phyloP scores from a whole-genome alignment of 2,329 filamentous ascomycete species.

The Verticillium albo-atrum region DNA sequence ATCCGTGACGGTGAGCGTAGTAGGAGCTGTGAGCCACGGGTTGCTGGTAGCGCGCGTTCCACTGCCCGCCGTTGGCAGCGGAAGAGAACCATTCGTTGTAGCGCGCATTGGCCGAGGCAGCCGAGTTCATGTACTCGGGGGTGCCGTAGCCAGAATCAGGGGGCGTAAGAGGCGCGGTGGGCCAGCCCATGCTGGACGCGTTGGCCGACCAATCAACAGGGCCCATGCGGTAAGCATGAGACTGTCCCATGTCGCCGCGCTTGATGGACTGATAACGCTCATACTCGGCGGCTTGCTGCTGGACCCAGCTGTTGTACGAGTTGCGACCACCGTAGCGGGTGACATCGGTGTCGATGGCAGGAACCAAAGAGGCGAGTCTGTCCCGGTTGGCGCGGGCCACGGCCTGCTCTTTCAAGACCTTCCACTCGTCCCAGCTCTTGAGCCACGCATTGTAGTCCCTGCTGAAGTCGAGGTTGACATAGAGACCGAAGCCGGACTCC shows the following conservation, averaged over 20 bases:
- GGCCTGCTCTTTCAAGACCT: conserved; percentile 48
- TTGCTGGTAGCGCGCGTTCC: conserved; percentile 39
- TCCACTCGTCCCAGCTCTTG: conserved; percentile 56
- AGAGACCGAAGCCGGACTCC: conserved; percentile 78
- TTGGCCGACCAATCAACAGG: conserved; percentile 9
- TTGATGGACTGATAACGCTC: conserved; percentile 44
- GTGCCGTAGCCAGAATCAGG: conserved; percentile 60
- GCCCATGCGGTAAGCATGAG: conserved; percentile 30
- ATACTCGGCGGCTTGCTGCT: conserved; percentile 52
- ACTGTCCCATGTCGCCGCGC: conserved; percentile 26
- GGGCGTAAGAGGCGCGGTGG: conserved; percentile 46
- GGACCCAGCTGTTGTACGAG: conserved; percentile 42
- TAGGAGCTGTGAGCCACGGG: conserved; percentile 28
- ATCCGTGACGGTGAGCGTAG: conserved; percentile 27
- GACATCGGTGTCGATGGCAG: conserved; percentile 20
- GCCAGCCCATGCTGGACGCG: conserved; percentile 4
- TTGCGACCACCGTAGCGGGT: conserved; percentile 28
- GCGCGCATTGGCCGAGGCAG: conserved; percentile 47
- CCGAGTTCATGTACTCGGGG: conserved; percentile 53
- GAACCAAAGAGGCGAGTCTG: conserved; percentile 42
- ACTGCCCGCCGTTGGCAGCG: conserved; percentile 36
- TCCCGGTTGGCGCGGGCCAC: conserved; percentile 32
- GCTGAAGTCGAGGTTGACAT: conserved; percentile 75
- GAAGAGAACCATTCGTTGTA: conserved; percentile 53
- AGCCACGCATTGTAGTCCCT: conserved; percentile 65